Evolutionary conservation across 2,329 filamentous ascomycete genomes (phyloP).

Genomic region (Ploettnerulaceae sp.): DNA sequence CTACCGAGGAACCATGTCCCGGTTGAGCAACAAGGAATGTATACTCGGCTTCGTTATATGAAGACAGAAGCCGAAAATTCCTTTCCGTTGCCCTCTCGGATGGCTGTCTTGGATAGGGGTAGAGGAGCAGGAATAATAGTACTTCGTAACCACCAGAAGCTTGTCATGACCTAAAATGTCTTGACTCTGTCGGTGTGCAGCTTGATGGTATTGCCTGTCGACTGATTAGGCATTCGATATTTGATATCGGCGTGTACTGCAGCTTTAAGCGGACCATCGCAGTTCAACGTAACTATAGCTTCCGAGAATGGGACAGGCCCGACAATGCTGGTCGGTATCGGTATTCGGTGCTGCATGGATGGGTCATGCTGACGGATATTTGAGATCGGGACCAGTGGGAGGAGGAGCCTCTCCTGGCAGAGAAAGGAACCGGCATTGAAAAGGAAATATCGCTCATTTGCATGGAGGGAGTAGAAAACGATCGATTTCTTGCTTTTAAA

Average conservation of each 20-base stretch:
- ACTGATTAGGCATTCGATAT: conserved; percentile 2
- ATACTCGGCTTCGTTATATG: not conserved
- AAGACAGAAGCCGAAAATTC: not conserved
- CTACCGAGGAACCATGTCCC: too few species aligned
- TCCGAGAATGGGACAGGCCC: conserved; percentile 1
- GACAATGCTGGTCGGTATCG: not conserved
- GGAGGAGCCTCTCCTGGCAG: not conserved
- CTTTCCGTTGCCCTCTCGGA: not conserved
- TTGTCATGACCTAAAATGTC: not conserved
- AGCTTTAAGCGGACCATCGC: not conserved
- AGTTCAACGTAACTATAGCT: not conserved
- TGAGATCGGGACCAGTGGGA: not conserved
- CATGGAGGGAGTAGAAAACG: not conserved
- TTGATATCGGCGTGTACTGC: conserved; percentile 4
- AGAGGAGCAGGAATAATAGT: not conserved
- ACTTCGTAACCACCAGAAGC: not conserved
- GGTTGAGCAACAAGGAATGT: not conserved
- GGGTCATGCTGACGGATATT: not conserved
- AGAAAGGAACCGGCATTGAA: not conserved
- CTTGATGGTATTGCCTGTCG: not conserved
- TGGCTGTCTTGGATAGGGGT: not conserved
- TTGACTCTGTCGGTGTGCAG: conserved; percentile 1
- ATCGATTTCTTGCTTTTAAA: conserved; percentile 1
- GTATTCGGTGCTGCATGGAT: not conserved
- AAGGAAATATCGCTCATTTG: conserved; percentile 9